These are phyloP conservation scores for Amauroascus verrucosus DNA, from an alignment of 2,329 filamentous ascomycete genomes.

Conservation along the genomic window DNA sequence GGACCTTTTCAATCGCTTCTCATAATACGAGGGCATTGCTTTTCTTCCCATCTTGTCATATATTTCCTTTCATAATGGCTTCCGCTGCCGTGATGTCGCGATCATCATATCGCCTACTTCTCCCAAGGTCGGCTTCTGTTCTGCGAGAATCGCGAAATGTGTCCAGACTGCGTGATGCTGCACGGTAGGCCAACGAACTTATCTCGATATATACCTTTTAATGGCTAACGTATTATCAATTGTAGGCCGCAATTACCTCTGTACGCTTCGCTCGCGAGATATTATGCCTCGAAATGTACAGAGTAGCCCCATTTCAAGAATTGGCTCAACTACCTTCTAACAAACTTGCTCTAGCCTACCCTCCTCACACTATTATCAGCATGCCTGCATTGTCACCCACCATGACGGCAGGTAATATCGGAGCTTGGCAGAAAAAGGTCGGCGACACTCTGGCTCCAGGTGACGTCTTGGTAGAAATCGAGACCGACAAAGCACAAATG, in stretches of 20 bases:
- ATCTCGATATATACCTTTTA: not conserved
- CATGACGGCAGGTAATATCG: conserved; percentile 95
- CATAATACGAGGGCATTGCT: not conserved
- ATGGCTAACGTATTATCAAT: not conserved
- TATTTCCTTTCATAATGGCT: conserved; percentile 13
- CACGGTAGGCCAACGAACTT: conserved; percentile 28
- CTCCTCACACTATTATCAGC: conserved; percentile 85
- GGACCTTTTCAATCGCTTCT: conserved; percentile 2
- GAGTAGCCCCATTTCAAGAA: conserved; percentile 10
- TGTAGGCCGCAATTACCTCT: conserved; percentile 40
- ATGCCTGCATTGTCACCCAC: conserved; percentile 98
- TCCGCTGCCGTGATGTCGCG: conserved; percentile 43
- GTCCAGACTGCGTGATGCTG: conserved; percentile 35
- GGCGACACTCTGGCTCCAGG: conserved; percentile 80
- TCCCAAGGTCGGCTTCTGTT: conserved; percentile 31
- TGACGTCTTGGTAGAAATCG: conserved; percentile 94
- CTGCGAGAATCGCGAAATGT: conserved; percentile 39
- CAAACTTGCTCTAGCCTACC: conserved; percentile 59
- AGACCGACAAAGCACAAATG: conserved; percentile 99
- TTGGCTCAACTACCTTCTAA: not conserved
- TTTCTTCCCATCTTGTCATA: not conserved
- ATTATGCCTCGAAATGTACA: conserved; percentile 61
- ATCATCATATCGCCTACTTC: conserved; percentile 35
- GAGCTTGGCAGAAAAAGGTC: conserved; percentile 93
- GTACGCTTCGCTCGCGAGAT: conserved; percentile 52